Percentiles rank a stretch among this genome's conserved stretches.
phyloP scores from a whole-genome alignment of 1,139 yeast genomes.

The Lodderomyces orthopsilosis region DNA sequence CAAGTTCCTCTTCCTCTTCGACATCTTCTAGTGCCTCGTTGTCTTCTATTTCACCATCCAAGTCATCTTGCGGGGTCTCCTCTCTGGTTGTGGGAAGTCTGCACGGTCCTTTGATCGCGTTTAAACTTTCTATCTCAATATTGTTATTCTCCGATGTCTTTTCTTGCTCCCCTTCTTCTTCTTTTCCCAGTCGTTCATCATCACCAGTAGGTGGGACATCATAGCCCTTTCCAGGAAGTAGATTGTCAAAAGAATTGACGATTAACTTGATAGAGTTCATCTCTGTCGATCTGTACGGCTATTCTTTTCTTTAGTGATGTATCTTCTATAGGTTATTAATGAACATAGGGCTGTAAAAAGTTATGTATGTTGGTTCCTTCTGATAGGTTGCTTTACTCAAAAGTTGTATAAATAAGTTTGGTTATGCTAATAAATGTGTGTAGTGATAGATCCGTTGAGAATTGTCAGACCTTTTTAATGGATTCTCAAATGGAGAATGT shows the following conservation, averaged over 20 bases:
- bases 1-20: slow-evolving; percentile 5
- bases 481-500: no score
- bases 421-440: neutral
- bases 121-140: neutral
- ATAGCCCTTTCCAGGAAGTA: slow-evolving; percentile 22
- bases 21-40: slow-evolving; percentile 1
- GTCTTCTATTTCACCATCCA: neutral
- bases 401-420: neutral
- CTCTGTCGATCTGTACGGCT: neutral
- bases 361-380: no score
- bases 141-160: neutral
- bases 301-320: neutral
- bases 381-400: neutral
- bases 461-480: no score
- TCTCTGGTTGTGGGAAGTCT: slow-evolving; percentile 1
- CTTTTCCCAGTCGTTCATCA: slow-evolving; percentile 16
- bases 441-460: no score
- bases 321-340: neutral
- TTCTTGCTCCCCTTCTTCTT: slow-evolving; percentile 11
- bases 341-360: neutral
- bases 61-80: neutral
- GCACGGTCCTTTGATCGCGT: slow-evolving; percentile 1
- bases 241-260: slow-evolving; percentile 35
- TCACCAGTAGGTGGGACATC: slow-evolving; percentile 14
- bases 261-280: slow-evolving; percentile 42